A percentile compares a stretch with the other conserved stretches of the same genome.
These are phyloP conservation scores for Oenanthe sinensis DNA, from an alignment of 129 eudicot species.

Conservation along the genomic window DNA sequence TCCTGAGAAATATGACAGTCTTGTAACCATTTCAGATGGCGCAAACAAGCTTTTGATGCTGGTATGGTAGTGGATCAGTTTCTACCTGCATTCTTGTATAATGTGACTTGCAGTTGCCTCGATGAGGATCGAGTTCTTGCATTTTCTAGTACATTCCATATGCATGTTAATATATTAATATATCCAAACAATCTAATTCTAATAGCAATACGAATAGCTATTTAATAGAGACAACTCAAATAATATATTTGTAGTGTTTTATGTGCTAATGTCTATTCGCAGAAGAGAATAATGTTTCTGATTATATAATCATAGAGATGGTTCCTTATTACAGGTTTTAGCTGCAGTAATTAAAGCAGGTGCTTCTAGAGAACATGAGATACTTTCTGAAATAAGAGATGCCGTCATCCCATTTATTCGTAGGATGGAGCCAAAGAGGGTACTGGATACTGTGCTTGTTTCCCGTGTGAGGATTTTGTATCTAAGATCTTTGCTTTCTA, in stretches of 20 bases:
- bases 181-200: neutral
- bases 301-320: neutral
- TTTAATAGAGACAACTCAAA: neutral
- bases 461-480: conserved; percentile 96
- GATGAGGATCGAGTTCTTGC: neutral
- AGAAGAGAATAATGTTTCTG: neutral
- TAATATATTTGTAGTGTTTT: neutral
- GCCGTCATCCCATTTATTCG: conserved; percentile 88
- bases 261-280: neutral
- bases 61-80: conserved; percentile 36
- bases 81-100: neutral
- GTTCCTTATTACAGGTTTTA: conserved; percentile 55
- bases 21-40: conserved; percentile 95
- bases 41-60: conserved; percentile 97
- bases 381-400: conserved; percentile 97
- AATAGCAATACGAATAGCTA: neutral
- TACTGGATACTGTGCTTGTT: conserved; percentile 99
- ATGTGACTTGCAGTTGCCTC: neutral
- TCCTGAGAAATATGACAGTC: conserved; percentile 86
- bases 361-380: conserved; percentile 99
- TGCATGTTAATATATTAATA: neutral
- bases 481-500: conserved; percentile 85
- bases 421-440: conserved; percentile 96
- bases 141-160: neutral
- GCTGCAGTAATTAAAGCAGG: conserved; percentile 99